These are phyloP conservation scores for Elsinoe arachidis DNA, from an alignment of 2,329 filamentous ascomycete genomes.

Conservation along the genomic window DNA sequence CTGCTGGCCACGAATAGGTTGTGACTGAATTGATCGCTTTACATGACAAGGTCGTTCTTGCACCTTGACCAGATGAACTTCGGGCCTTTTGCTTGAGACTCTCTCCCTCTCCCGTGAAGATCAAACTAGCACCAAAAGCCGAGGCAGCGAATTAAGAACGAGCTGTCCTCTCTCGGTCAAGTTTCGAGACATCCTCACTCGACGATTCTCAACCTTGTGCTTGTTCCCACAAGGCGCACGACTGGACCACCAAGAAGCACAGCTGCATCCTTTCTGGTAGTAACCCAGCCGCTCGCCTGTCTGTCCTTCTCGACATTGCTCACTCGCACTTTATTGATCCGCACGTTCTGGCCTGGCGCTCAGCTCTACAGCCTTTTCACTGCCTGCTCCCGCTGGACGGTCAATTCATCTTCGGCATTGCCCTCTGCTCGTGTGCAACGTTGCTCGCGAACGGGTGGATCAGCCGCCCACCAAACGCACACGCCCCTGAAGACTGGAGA, in stretches of 20 bases:
- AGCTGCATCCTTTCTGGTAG: background rate
- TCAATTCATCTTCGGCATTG: background rate
- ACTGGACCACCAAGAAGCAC: background rate
- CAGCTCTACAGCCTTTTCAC: background rate
- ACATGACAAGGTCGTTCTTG: background rate
- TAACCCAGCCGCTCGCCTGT: background rate
- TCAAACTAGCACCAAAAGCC: background rate
- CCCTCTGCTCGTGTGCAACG: constrained; percentile 3
- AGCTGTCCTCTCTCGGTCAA: background rate
- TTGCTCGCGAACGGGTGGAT: constrained; percentile 3
- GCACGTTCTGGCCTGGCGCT: background rate
- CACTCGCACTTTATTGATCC: background rate
- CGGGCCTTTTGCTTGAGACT: background rate
- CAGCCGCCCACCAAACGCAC: background rate
- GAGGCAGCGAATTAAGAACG: background rate
- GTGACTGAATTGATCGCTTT: background rate
- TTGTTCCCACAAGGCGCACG: constrained; percentile 3
- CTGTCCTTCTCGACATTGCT: constrained; percentile 4
- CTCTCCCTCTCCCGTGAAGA: background rate
- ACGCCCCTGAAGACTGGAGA: constrained; percentile 2
- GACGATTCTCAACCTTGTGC: background rate
- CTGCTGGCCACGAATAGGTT: constrained; percentile 5
- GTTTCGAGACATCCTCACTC: background rate
- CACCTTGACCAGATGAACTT: background rate
- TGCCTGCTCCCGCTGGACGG: constrained; percentile 2